Base-by-base conservation (phyloP, 345 rosid species). In the Mallotus nudiflorus region DNA sequence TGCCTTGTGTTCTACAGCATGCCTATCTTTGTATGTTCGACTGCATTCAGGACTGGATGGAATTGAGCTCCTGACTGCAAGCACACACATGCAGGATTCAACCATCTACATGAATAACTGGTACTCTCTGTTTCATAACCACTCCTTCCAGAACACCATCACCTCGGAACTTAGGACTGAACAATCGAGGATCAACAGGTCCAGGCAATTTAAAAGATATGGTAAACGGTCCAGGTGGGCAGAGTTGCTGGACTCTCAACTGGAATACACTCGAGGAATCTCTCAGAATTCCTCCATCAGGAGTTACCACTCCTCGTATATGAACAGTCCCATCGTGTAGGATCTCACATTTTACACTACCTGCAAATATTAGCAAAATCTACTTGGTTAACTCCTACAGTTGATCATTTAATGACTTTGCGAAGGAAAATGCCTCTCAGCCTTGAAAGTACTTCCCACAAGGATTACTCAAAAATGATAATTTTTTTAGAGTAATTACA, bases 61-160 rank as follows among this genome's bases (percentile, higher is more conserved):
- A 13, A 33, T 16, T 14, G 9, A 44, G 12, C 24, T 7, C 14
- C 9, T 20, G 39, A 44, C 15, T 13, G n/a, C 13, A 27, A 53
- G 7, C 37, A 9, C 45, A 8, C 25, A 2, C 0, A 44, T 55
- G 24, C 15, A 15, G 63, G 29, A 12, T 15, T 40, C 22, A 45
- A 14, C 65, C 65, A 49, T 73, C 42, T 35, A n/a, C 19, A 2
- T 39, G 49, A 46, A 29, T 15, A 35, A 16, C 10, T 11, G 59
- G 42, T 14, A 35, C 49, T 40, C 31, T 35, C 0, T n/a, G 27
- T 74, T 84, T 86, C 82, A 86, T 59, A 42, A 87, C 85, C 65
- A 88, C 82, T 52, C 70, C 96, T 83, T 92, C 96, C 37, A 89
- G 77, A 59, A 89, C 71, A 44, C 96, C 97, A 65, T 82, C 90